Evolutionary conservation across 2,329 filamentous ascomycete species (phyloP).

Genomic region (Pseudogymnoascus sp.): DNA sequence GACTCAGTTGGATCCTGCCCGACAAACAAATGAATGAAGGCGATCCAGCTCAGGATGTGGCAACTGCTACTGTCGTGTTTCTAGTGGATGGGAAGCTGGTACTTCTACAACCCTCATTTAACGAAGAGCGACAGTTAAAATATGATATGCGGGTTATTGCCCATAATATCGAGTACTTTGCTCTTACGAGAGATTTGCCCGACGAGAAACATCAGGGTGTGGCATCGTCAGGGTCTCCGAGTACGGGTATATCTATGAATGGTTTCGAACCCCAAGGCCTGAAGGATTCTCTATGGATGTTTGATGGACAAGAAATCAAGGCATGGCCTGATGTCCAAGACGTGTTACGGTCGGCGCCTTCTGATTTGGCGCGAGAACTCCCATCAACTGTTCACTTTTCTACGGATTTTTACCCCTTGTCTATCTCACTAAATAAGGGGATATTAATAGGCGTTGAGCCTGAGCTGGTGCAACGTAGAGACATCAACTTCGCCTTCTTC

Average conservation of each 20-base stretch:
- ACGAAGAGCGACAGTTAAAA: slow-evolving; percentile 76
- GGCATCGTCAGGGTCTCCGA: slow-evolving; percentile 15
- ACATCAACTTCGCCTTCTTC: slow-evolving; percentile 85
- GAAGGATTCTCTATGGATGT: slow-evolving; percentile 87
- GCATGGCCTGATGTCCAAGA: slow-evolving; percentile 86
- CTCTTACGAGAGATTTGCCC: slow-evolving; percentile 81
- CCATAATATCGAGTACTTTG: slow-evolving; percentile 93
- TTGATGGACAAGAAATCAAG: slow-evolving; percentile 79
- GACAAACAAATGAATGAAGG: slow-evolving; percentile 83
- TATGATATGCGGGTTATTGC: slow-evolving; percentile 98
- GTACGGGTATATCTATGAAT: slow-evolving; percentile 11
- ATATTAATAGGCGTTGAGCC: slow-evolving; percentile 87
- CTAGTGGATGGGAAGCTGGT: slow-evolving; percentile 97
- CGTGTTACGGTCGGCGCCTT: slow-evolving; percentile 64
- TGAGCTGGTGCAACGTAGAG: slow-evolving; percentile 85
- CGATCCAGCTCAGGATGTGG: slow-evolving; percentile 91
- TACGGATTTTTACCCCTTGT: slow-evolving; percentile 93
- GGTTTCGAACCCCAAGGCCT: slow-evolving; percentile 34
- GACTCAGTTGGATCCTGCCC: slow-evolving; percentile 91
- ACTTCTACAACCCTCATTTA: slow-evolving; percentile 77
- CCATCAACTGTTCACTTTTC: slow-evolving; percentile 69
- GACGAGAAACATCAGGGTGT: slow-evolving; percentile 18
- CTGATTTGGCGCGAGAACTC: slow-evolving; percentile 60
- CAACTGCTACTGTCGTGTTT: slow-evolving; percentile 86
- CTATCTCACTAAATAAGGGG: slow-evolving; percentile 78